These are phyloP conservation scores for Plectosphaerella cucumerina DNA, from an alignment of 2,329 filamentous ascomycete genomes.

Conservation along the genomic window DNA sequence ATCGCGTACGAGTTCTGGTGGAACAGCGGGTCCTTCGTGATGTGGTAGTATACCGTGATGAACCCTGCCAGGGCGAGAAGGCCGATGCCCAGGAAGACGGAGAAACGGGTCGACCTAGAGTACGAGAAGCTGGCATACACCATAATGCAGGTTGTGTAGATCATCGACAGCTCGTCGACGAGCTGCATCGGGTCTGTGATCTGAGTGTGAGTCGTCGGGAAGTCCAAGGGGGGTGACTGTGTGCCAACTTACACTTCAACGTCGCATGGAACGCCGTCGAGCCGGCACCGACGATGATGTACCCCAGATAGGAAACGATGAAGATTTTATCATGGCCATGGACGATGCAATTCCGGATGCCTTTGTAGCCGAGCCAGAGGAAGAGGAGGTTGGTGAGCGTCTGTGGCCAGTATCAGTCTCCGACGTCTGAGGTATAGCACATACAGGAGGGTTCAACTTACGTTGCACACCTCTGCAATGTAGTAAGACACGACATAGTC, in stretches of 20 bases:
- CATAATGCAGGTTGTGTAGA: conserved; percentile 55
- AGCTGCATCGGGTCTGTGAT: conserved; percentile 55
- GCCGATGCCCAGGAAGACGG: conserved; percentile 50
- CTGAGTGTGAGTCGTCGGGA: not conserved
- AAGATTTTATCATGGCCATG: conserved; percentile 76
- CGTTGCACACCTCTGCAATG: conserved; percentile 71
- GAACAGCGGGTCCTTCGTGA: conserved; percentile 76
- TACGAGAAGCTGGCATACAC: conserved; percentile 69
- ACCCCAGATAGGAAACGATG: conserved; percentile 54
- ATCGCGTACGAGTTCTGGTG: conserved; percentile 77
- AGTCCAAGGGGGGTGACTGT: not conserved
- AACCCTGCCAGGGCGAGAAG: conserved; percentile 55
- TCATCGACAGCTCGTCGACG: conserved; percentile 58
- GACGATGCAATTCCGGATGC: conserved; percentile 67
- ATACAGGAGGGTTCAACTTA: conserved; percentile 13
- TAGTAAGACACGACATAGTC: conserved; percentile 70
- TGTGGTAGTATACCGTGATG: conserved; percentile 75
- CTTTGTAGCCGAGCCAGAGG: conserved; percentile 71
- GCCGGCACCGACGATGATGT: conserved; percentile 49
- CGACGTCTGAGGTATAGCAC: not conserved
- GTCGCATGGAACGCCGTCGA: conserved; percentile 55
- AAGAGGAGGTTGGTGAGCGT: conserved; percentile 81
- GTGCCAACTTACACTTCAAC: conserved; percentile 44
- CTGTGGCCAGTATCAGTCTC: conserved; percentile 27
- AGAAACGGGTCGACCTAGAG: conserved; percentile 47